Evolutionary conservation across 352 stramenopile genomes (phyloP), one percentile per base, ranked within the genome.

Genomic region (Pythium phragmiticola): DNA sequence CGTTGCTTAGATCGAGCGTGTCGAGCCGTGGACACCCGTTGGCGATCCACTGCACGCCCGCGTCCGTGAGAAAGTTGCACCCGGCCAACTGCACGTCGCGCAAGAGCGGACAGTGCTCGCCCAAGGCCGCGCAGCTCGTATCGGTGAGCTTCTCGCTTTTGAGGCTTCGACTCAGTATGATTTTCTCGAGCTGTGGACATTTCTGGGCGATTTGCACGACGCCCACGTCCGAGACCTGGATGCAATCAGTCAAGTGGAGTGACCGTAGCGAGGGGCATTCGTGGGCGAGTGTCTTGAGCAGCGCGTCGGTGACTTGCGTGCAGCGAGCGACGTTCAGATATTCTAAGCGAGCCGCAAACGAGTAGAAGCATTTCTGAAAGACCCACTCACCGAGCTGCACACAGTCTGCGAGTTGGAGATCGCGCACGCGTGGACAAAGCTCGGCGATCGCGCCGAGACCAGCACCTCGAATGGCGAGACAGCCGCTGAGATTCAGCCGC

Each of bases 11-110:
- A 63, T 97, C 79, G 19, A 98, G 62, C n/a, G 68, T 64, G 41
- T 86, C 69, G 7, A 98, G 80, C 7, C 78, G 67, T 7, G 72
- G 63, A n/a, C 90, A 97, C 37, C 88, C 86, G 7, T 80, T 77
- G 0, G 77, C 80, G 26, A 98, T 70, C 91, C 91, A 98, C 19
- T 87, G 83, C 23, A 98, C 66, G 0, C 92, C 92, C 5, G 87
- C 91, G 57, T 98, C 93, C 0, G 92, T 95, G 14, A 98, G 66
- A 59, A 90, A 87, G 12, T 88, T 84, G 63, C 87, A 98, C 0
- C 94, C 91, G 2, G 77, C 76, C 1, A 98, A 60, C 28, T 84
- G 87, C 1, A 98, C 68, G 11, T 82, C 59, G 4, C 64, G 57
- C 2, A 95, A 53, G 8, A 54, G 41, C 0, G 69, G 73, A 69